Evolutionary conservation across 2,329 filamentous ascomycete genomes (phyloP), one percentile per base, ranked within the genome.

Genomic region (Pseudovirgaria hyperparasitica): DNA sequence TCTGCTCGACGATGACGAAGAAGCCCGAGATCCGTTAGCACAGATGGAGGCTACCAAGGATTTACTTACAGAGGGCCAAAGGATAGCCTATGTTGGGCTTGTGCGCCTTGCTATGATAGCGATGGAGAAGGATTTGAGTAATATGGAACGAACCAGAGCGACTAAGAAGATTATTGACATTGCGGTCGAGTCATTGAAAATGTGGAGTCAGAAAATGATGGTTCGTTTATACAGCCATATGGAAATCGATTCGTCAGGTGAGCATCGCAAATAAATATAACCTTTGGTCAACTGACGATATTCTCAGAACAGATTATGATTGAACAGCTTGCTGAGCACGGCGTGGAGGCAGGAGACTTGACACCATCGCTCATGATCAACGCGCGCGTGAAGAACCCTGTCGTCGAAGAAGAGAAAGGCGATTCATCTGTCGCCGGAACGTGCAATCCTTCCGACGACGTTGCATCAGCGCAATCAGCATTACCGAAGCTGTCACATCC

Each of bases 131-230:
- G 75, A 81, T 17, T 50, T 76, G 28, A 72, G 82, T 30, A 53
- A 55, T 8, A 50, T 86, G 20, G 68, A 74, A 33, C 55, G 58
- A 16, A 74, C 67, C 3, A 82, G 67, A 42, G 69, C 65, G 22
- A 68, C 72, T 2, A 90, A 78, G 54, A 94, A 87, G 51, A 62
- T 74, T 22, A 51, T 85, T 8, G 65, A 70, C 16, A 59, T 77
- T 34, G 72, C 80, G 1, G 60, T 74, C 8, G 90, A 94, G 52
- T 71, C 76, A 19, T 77, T 82, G 60, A 79, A 79, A 54, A 94
- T 94, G 80, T 98, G 87, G 87, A 76, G 81, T 30, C 90, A 98
- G 52, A 92, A 92, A 60, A 92, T 93, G 69, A 98, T 98, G 86
- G 74, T 94, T 33, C 74, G 87, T 14, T 54, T 98, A 9, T 98